Evolutionary conservation across 495 filamentous ascomycete species (phyloP), one percentile per base, ranked within the genome.

Genomic region (Bathelium albidoporum): DNA sequence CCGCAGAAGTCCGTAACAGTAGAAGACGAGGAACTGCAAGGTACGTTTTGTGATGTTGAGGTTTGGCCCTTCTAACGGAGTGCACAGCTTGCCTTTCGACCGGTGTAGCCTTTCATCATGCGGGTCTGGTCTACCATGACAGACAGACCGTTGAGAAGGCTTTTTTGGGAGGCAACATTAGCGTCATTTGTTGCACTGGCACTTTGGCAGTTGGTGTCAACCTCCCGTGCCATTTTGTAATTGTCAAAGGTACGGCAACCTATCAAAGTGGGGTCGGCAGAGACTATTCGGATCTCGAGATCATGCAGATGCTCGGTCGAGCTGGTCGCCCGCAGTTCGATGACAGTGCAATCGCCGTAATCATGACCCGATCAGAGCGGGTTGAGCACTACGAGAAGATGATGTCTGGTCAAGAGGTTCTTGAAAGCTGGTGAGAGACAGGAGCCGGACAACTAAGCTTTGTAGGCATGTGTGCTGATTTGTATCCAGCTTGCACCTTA

Each of bases 271-370:
- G 78, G 62, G 31, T n/a, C 26, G 74, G 82, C 62, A 81, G 86
- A 59, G 91, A 98, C 71, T 96, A 94, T 67, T 85, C 89, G 0
- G 92, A 97, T 71, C 77, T 98, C 20, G 94, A 98, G 67, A 83
- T 98, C 64, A 97, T 96, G 90, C 94, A 98, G 71, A 98, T 98
- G 94, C 81, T 97, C 32, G 94, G 94, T 26, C 86, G 94, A 59
- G 93, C 94, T 39, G 94, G 94, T 0, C 81, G 94, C 2, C 94
- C 94, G 1, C 94, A 98, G 73, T 98, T 95, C 66, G 94, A 96
- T 65, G 80, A 88, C 58, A 90, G 78, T 66, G 93, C 90, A 22
- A 83, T 86, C 26, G 94, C 90, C 12, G 86, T 96, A 28, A 95
- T 98, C 59, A 83, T 98, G 74, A 96, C 94, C 0, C 82, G 84